Conservation (phyloP, 148 eudicot species). For the Cornus suecica region DNA sequence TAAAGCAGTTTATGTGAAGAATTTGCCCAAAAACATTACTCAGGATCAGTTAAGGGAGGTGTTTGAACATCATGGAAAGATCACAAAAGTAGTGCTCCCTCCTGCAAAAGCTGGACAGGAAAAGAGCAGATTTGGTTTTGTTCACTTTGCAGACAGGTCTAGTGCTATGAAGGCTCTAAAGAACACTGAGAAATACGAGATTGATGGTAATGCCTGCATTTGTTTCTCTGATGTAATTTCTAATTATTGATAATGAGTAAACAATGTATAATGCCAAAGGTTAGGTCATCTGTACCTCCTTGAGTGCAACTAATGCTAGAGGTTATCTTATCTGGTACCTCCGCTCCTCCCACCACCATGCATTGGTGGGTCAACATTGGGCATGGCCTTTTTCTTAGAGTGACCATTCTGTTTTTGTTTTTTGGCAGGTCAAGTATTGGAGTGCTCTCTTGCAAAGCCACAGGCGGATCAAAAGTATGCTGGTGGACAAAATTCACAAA, state of each 20-base stretch:
- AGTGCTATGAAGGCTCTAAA: constrained; percentile 76
- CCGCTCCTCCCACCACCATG: neutral
- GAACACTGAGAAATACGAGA: constrained; percentile 79
- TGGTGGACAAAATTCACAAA: constrained; percentile 57
- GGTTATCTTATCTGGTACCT: neutral
- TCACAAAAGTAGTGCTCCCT: constrained; percentile 78
- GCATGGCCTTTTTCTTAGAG: neutral
- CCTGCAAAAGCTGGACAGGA: constrained; percentile 95
- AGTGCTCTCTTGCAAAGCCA: constrained; percentile 96
- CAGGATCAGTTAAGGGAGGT: constrained; percentile 65
- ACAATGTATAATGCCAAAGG: neutral
- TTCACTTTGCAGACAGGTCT: constrained; percentile 83
- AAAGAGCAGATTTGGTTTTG: constrained; percentile 89
- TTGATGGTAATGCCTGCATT: constrained; percentile 54
- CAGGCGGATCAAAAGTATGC: constrained; percentile 78
- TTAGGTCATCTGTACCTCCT: neutral
- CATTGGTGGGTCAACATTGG: neutral
- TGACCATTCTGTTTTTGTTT: neutral
- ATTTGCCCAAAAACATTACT: constrained; percentile 73
- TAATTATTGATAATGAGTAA: neutral
- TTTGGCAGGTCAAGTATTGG: constrained; percentile 65
- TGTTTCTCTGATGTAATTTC: neutral
- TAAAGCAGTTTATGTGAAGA: constrained; percentile 88
- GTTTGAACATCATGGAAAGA: constrained; percentile 82
- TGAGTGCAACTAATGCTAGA: neutral